A percentile compares a stretch with the other conserved stretches of the same genome.
These are phyloP conservation scores for Fusarium sp. DNA, from an alignment of 2,329 filamentous ascomycete genomes.

Conservation along the genomic window DNA sequence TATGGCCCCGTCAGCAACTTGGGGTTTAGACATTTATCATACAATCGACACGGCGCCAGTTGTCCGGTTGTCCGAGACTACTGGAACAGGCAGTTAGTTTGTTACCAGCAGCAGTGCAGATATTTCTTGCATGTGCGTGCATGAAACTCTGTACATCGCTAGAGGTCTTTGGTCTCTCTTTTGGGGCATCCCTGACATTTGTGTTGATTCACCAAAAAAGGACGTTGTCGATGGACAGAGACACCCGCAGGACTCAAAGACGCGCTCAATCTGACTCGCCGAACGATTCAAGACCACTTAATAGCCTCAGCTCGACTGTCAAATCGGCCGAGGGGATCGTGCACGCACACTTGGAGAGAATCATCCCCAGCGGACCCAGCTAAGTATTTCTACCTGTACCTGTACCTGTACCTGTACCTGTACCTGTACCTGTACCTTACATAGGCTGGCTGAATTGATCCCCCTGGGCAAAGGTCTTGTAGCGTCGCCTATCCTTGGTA, in stretches of 20 bases:
- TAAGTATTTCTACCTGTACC: slow-evolving; percentile 3
- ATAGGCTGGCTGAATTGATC: slow-evolving; percentile 8
- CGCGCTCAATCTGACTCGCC: slow-evolving; percentile 45
- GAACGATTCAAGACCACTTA: slow-evolving; percentile 24
- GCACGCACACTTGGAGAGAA: slow-evolving; percentile 20
- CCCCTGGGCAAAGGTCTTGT: slow-evolving; percentile 15
- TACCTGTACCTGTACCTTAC: slow-evolving; percentile 26
- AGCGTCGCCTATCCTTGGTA: slow-evolving; percentile 35
- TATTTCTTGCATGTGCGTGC: slow-evolving; percentile 40
- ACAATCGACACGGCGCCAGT: slow-evolving; percentile 8
- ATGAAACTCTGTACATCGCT: slow-evolving; percentile 4
- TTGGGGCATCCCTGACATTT: not conserved
- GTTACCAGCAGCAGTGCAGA: slow-evolving; percentile 8
- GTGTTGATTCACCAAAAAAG: slow-evolving; percentile 4
- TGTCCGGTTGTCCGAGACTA: slow-evolving; percentile 12
- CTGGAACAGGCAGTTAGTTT: slow-evolving; percentile 5
- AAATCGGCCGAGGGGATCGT: slow-evolving; percentile 39
- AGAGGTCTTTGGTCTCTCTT: not conserved
- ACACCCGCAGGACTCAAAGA: slow-evolving; percentile 35
- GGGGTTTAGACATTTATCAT: slow-evolving; percentile 3
- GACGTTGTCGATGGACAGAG: slow-evolving; percentile 6
- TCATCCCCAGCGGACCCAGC: not conserved
- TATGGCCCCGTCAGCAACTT: slow-evolving; percentile 1
- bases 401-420: slow-evolving; percentile 24
- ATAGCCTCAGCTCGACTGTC: slow-evolving; percentile 25